Conservation (phyloP, 2,329 filamentous ascomycete species). For the Teratosphaeria destructans region DNA sequence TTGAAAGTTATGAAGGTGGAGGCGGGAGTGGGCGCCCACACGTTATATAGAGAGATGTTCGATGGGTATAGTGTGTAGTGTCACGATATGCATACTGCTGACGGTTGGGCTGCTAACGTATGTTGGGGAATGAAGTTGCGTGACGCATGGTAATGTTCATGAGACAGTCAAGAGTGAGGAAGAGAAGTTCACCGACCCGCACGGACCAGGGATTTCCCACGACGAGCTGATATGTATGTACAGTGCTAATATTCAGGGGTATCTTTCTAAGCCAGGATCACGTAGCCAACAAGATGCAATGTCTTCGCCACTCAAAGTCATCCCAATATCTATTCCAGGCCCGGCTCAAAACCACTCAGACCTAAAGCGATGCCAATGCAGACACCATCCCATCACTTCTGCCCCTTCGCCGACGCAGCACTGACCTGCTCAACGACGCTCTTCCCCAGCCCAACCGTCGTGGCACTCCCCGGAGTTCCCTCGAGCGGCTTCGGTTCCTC, state of each 20-base stretch:
- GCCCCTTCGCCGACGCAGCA: not conserved
- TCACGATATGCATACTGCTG: no score
- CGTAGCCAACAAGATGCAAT: not conserved
- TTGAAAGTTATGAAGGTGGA: not conserved
- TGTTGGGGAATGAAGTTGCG: no score
- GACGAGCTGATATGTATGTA: not conserved
- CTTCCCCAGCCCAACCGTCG: slow-evolving; percentile 22
- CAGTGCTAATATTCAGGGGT: not conserved
- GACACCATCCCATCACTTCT: not conserved
- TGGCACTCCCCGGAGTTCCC: slow-evolving; percentile 10
- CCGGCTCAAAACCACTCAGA: not conserved
- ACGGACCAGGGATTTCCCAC: not conserved
- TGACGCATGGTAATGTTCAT: not conserved
- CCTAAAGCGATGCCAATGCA: not conserved
- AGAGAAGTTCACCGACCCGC: not conserved
- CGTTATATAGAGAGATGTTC: no score
- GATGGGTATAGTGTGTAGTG: no score
- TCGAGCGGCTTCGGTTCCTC: slow-evolving; percentile 18
- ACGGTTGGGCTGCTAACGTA: no score
- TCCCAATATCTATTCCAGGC: not conserved
- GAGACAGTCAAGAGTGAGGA: not conserved
- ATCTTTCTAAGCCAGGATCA: not conserved
- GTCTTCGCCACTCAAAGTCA: not conserved
- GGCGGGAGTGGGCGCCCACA: no score
- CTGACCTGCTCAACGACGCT: slow-evolving; percentile 2